Evolutionary conservation across 75 land plant genomes (phyloP).

Genomic region (Selaginella tamariscina): DNA sequence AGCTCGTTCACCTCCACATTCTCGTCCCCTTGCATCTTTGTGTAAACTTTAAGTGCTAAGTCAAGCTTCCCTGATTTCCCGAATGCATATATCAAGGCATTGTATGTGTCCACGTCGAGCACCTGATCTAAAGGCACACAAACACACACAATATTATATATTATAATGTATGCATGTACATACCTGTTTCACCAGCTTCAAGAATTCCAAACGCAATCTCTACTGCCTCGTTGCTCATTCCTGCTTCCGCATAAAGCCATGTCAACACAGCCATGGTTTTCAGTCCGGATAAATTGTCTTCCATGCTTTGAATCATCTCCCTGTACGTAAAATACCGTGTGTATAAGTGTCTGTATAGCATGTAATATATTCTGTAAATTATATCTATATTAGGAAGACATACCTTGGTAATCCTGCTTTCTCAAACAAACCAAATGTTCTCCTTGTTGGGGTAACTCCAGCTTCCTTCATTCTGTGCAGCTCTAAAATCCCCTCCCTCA

Average conservation of each 20-base stretch:
- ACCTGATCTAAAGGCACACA: no score
- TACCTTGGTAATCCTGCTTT: slow-evolving; percentile 39
- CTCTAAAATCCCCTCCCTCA: slow-evolving; percentile 38
- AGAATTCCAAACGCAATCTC: slow-evolving; percentile 10
- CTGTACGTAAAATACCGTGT: neutral
- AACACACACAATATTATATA: no score
- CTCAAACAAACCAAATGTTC: slow-evolving; percentile 46
- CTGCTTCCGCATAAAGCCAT: slow-evolving; percentile 40
- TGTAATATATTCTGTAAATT: no score
- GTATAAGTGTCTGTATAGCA: no score
- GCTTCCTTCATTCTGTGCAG: slow-evolving; percentile 37
- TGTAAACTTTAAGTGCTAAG: slow-evolving; percentile 46
- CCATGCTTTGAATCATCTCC: neutral
- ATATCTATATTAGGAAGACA: no score
- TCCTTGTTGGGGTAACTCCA: slow-evolving; percentile 35
- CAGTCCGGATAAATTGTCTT: neutral
- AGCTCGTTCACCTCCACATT: slow-evolving; percentile 51
- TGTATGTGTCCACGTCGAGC: slow-evolving; percentile 43
- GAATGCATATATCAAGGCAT: slow-evolving; percentile 59
- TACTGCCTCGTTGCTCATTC: slow-evolving; percentile 44
- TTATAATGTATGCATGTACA: no score
- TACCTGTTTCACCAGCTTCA: neutral
- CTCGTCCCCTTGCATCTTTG: slow-evolving; percentile 51
- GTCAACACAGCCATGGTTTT: neutral
- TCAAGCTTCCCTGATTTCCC: slow-evolving; percentile 44